A percentile compares a stretch with the other conserved stretches of the same genome.
Conservation (phyloP, 768 basidiomycete genomes). For the Hydnum rufescens region DNA sequence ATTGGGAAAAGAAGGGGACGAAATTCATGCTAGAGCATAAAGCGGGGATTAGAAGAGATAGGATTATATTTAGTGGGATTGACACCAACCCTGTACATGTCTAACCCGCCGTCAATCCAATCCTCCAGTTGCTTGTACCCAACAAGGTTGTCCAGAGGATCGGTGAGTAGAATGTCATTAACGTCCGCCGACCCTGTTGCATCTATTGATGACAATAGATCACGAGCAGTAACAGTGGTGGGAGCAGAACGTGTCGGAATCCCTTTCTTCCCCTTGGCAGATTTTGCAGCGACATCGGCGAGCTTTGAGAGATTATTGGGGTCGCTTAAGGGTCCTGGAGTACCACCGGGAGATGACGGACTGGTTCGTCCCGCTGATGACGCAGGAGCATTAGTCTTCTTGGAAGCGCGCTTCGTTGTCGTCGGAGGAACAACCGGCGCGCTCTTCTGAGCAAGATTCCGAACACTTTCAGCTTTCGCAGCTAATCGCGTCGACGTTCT, state of each 20-base stretch:
- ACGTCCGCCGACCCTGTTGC: slow-evolving; percentile 8
- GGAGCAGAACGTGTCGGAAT: slow-evolving; percentile 5
- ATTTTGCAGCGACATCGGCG: slow-evolving; percentile 4
- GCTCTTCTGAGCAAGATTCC: slow-evolving; percentile 3
- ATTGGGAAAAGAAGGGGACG: slow-evolving; percentile 86
- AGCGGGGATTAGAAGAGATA: slow-evolving; percentile 1
- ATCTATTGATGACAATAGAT: slow-evolving; percentile 7
- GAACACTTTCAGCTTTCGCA: slow-evolving; percentile 6
- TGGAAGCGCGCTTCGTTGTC: background rate
- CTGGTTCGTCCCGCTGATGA: background rate
- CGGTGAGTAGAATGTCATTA: slow-evolving; percentile 60
- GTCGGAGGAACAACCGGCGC: slow-evolving; percentile 1
- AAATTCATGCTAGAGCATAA: slow-evolving; percentile 56
- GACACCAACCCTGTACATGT: slow-evolving; percentile 64
- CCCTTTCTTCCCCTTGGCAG: slow-evolving; percentile 6
- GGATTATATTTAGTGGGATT: background rate
- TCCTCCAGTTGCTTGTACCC: slow-evolving; percentile 71
- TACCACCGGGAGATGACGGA: background rate
- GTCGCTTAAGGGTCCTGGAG: background rate
- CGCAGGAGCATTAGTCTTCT: background rate
- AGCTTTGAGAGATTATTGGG: background rate
- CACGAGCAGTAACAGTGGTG: background rate
- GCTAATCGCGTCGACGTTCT: slow-evolving; percentile 7
- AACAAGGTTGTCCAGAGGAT: slow-evolving; percentile 71
- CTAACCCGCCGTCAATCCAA: slow-evolving; percentile 79